Conservation (phyloP, 2,329 filamentous ascomycete species). For the Ceratocystis ficicola region DNA sequence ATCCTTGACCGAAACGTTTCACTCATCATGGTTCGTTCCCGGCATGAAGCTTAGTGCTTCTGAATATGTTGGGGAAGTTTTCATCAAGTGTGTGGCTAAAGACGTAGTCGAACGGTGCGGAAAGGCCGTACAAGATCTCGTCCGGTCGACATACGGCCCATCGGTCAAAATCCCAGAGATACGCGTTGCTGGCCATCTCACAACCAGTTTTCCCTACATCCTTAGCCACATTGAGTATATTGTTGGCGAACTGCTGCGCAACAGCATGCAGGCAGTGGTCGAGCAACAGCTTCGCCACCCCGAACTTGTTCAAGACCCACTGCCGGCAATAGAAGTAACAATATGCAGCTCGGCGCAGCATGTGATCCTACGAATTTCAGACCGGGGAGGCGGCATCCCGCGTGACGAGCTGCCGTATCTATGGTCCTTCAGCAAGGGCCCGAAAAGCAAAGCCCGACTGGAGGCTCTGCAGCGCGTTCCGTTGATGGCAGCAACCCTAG, state of each 20-base stretch:
- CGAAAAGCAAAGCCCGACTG: constrained; percentile 63
- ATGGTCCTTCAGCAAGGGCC: constrained; percentile 95
- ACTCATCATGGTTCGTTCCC: constrained; percentile 79
- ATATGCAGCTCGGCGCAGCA: constrained; percentile 91
- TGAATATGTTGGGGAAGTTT: constrained; percentile 91
- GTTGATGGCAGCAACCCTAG: constrained; percentile 82
- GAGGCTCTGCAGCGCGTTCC: constrained; percentile 78
- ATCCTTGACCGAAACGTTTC: constrained; percentile 85
- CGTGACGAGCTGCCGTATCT: constrained; percentile 74
- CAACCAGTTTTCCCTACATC: constrained; percentile 91
- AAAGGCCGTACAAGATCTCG: constrained; percentile 60
- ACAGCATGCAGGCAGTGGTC: constrained; percentile 85
- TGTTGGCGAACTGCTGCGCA: constrained; percentile 83
- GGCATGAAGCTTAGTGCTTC: constrained; percentile 58
- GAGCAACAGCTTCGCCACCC: constrained; percentile 47
- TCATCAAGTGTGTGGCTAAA: constrained; percentile 80
- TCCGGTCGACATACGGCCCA: constrained; percentile 61
- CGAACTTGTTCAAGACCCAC: constrained; percentile 29
- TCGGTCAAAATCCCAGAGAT: constrained; percentile 66
- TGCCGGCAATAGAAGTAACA: constrained; percentile 82
- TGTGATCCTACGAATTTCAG: constrained; percentile 90
- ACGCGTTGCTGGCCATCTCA: constrained; percentile 68
- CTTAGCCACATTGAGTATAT: constrained; percentile 95
- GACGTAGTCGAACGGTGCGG: constrained; percentile 81
- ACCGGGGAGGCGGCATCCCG: constrained; percentile 85